Evolutionary conservation across 768 basidiomycete genomes (phyloP).

Genomic region (Boletus tomentosulus): DNA sequence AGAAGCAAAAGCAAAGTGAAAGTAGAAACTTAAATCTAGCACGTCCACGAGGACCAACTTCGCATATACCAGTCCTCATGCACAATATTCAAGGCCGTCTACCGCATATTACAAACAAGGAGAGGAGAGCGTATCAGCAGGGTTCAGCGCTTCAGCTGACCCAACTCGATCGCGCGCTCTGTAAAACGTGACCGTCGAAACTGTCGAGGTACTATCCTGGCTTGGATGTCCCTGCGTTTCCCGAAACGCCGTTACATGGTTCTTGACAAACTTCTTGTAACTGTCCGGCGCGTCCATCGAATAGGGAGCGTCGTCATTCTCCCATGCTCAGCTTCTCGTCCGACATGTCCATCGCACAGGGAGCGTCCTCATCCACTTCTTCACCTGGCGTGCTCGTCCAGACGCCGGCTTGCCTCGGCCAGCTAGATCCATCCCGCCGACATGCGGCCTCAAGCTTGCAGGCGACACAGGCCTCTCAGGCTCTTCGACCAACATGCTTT

Average conservation of each 20-base stretch:
- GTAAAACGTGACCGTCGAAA: conserved; percentile 28
- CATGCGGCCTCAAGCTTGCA: conserved; percentile 24
- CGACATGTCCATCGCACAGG: not conserved
- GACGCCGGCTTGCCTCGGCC: conserved; percentile 31
- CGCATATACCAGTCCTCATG: not conserved
- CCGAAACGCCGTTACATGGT: conserved; percentile 9
- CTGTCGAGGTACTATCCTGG: conserved; percentile 24
- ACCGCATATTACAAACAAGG: not conserved
- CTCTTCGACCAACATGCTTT: not conserved
- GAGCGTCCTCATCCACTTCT: not conserved
- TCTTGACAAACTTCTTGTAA: conserved; percentile 6
- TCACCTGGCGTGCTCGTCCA: conserved; percentile 14
- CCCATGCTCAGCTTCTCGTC: not conserved
- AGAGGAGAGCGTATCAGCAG: not conserved
- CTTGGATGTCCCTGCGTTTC: conserved; percentile 18
- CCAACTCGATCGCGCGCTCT: conserved; percentile 30
- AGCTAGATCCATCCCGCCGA: conserved; percentile 28
- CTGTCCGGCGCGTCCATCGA: not conserved
- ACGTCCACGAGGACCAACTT: not conserved
- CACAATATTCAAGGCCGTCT: not conserved
- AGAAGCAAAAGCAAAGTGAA: not conserved
- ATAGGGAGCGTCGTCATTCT: not conserved
- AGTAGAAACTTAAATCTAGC: not conserved
- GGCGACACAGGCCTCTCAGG: conserved; percentile 13
- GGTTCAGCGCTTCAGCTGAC: conserved; percentile 1